phyloP scores from a whole-genome alignment of 2,329 filamentous ascomycete genomes.

The Pleoardoris graminearum region DNA sequence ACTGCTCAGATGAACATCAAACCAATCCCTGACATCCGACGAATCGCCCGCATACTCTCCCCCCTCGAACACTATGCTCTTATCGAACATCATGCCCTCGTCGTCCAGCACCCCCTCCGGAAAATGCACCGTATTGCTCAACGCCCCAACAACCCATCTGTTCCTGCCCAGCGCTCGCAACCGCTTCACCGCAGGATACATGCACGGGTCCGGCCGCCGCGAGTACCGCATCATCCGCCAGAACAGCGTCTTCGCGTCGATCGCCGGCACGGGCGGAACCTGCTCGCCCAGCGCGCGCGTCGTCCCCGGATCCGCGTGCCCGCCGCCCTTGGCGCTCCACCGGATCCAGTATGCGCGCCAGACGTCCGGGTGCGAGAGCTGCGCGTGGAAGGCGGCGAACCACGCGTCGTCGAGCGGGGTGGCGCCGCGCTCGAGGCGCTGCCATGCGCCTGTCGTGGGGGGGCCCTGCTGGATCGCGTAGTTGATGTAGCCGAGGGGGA shows the following conservation, averaged over 20 bases:
- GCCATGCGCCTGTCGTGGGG: conserved; percentile 78
- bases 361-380: conserved; percentile 67
- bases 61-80: conserved; percentile 33
- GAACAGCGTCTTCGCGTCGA: conserved; percentile 81
- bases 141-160: conserved; percentile 64
- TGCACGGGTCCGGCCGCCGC: conserved; percentile 78
- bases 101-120: conserved; percentile 73
- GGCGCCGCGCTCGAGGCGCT: conserved; percentile 81
- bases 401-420: conserved; percentile 74
- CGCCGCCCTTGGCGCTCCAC: conserved; percentile 10
- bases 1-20: conserved; percentile 86
- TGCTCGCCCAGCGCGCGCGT: conserved; percentile 27
- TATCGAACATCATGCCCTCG: conserved; percentile 48
- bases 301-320: conserved; percentile 30
- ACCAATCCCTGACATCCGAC: conserved; percentile 64
- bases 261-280: conserved; percentile 66
- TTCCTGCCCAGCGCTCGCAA: conserved; percentile 59
- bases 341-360: conserved; percentile 66
- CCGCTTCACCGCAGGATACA: conserved; percentile 78
- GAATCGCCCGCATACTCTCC: conserved; percentile 33
- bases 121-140: conserved; percentile 90
- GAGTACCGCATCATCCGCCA: conserved; percentile 84
- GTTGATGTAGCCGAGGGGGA: conserved; percentile 90
- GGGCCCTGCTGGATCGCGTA: conserved; percentile 79
- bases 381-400: conserved; percentile 73